Evolutionary conservation across 192 early-diverging fungal species (phyloP).

Genomic region (Chytriomyces confervae): DNA sequence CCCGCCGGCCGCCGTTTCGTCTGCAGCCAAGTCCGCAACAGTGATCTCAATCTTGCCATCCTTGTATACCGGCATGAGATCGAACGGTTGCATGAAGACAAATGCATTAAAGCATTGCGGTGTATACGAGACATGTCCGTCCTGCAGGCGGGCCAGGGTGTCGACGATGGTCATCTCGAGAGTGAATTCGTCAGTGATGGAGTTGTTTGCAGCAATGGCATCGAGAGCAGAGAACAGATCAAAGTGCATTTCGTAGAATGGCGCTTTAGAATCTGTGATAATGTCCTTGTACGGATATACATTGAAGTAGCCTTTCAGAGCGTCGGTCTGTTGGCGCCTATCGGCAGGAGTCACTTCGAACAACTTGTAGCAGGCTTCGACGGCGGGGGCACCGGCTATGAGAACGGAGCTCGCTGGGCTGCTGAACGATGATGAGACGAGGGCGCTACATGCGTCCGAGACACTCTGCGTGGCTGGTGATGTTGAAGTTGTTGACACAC

Average conservation of each 20-base stretch:
- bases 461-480: background rate
- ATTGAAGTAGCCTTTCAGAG: constrained; percentile 5
- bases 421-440: background rate
- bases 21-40: background rate
- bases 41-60: background rate
- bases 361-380: background rate
- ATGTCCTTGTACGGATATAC: constrained; percentile 9
- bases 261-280: background rate
- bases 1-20: background rate
- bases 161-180: constrained; percentile 4
- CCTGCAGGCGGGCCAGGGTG: constrained; percentile 3
- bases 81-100: constrained; percentile 5
- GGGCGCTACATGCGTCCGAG: background rate
- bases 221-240: constrained; percentile 11
- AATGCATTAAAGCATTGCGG: constrained; percentile 1
- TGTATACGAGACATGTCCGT: constrained; percentile 6
- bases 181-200: constrained; percentile 1
- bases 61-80: background rate
- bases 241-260: constrained; percentile 9
- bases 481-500: background rate
- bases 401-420: background rate
- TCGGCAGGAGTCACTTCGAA: background rate
- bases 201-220: constrained; percentile 6
- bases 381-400: background rate
- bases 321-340: background rate